Evolutionary conservation across 352 stramenopile species (phyloP), one percentile per base, ranked within the genome.

Genomic region (Bremia lactucae): DNA sequence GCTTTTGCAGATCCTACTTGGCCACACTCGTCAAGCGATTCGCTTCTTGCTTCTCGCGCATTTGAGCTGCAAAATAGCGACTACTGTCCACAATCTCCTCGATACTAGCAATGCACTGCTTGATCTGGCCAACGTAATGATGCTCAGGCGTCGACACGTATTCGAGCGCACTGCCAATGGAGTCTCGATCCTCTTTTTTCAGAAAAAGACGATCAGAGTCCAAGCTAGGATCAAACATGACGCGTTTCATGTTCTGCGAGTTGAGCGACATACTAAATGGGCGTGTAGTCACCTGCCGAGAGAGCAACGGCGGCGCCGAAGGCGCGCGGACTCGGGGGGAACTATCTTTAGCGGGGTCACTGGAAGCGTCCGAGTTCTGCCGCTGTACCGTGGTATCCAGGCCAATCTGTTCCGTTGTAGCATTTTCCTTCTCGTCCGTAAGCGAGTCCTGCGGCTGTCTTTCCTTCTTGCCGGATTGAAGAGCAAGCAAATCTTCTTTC

Each of bases 31-130:
- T 22, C 0, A 43, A 21, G 8, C 15, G 4, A 21, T 37, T 42
- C 6, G 16, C 24, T 29, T n/a, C 31, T 25, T 59, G 47, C 43
- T 56, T 55, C 6, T 59, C 57, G 26, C 38, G 47, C 49, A 66
- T 52, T 3, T 36, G 37, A 10, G 14, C 20, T 19, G 56, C 58
- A 14, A 60, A 36, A 15, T 54, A 45, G 26, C 58, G 48, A 24
- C 49, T 63, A 36, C 53, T 60, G 42, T 59, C 48, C 35, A 68
- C 21, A 10, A 64, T 49, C 13, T 52, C 43, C 29, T 65, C 49
- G 16, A 68, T 68, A 38, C 46, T 55, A 39, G 37, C 40, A 10
- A 62, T 56, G 46, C 40, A 51, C 2, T 59, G 34, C 19, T 59
- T 64, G 42, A 68, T 68, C 34, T 58, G 36, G 18, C 43, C 42